These are phyloP conservation scores for Tetracladium marchalianum DNA, from an alignment of 495 filamentous ascomycete species.

Conservation along the genomic window DNA sequence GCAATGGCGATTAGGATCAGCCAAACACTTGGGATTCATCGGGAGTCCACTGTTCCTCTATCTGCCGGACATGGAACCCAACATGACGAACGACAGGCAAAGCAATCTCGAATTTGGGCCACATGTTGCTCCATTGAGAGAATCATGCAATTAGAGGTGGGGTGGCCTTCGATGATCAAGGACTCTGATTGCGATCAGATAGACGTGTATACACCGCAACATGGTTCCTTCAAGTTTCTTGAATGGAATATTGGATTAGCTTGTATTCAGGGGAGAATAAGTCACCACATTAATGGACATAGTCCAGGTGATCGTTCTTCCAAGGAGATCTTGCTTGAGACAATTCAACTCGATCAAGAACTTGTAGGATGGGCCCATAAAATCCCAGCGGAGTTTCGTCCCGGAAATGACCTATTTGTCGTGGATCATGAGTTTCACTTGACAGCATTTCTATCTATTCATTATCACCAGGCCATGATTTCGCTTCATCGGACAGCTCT, in stretches of 20 bases:
- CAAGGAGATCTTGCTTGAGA: background rate
- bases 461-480: background rate
- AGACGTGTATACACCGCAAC: background rate
- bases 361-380: background rate
- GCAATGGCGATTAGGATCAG: background rate
- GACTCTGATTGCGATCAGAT: background rate
- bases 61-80: background rate
- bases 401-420: background rate
- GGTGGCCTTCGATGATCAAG: background rate
- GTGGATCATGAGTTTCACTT: background rate
- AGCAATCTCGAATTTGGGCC: background rate
- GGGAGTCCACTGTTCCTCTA: background rate
- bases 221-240: background rate
- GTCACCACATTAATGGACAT: background rate
- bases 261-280: background rate
- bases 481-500: background rate
- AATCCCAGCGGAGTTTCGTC: background rate
- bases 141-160: background rate
- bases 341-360: background rate
- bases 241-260: background rate
- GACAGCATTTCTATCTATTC: background rate
- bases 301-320: background rate
- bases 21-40: conserved; percentile 1
- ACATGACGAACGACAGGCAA: background rate
- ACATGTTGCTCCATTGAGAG: background rate